phyloP scores from a whole-genome alignment of 169 alveolate genomes.

The Amoebophrya sp. region DNA sequence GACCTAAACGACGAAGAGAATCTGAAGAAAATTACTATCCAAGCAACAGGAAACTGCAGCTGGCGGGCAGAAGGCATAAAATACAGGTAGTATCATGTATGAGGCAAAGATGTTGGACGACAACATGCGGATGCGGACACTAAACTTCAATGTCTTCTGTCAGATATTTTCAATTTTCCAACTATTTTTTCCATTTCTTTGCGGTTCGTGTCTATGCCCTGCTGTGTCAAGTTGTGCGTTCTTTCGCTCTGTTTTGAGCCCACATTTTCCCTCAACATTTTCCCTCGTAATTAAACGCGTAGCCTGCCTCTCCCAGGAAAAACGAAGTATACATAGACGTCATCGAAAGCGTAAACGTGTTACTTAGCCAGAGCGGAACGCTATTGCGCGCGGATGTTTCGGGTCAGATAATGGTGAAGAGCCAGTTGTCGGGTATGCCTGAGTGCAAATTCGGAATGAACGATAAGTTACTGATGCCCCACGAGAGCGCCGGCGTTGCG shows the following conservation, averaged over 20 bases:
- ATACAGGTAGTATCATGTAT: conserved; percentile 36
- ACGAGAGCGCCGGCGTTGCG: background rate
- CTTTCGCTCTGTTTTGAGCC: no score
- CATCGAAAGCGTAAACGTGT: conserved; percentile 74
- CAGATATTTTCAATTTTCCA: no score
- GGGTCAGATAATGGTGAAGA: conserved; percentile 75
- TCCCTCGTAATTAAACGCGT: no score
- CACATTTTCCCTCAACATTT: no score
- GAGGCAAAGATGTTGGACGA: no score
- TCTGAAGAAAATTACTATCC: conserved; percentile 69
- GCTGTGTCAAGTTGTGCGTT: no score
- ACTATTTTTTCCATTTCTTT: no score
- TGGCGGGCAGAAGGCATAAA: conserved; percentile 80
- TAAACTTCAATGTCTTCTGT: no score
- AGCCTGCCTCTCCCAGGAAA: conserved; percentile 45
- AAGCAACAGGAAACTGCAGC: conserved; percentile 80
- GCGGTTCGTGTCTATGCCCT: no score
- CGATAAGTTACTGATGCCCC: conserved; percentile 66
- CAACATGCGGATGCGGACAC: no score
- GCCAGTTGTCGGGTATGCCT: conserved; percentile 74
- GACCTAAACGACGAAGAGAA: conserved; percentile 62
- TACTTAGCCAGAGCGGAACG: conserved; percentile 45
- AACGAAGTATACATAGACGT: conserved; percentile 80
- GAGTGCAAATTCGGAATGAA: conserved; percentile 67
- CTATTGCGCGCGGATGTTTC: conserved; percentile 66